Base-by-base conservation (phyloP, 768 basidiomycete genomes). In the Galerina marginata region DNA sequence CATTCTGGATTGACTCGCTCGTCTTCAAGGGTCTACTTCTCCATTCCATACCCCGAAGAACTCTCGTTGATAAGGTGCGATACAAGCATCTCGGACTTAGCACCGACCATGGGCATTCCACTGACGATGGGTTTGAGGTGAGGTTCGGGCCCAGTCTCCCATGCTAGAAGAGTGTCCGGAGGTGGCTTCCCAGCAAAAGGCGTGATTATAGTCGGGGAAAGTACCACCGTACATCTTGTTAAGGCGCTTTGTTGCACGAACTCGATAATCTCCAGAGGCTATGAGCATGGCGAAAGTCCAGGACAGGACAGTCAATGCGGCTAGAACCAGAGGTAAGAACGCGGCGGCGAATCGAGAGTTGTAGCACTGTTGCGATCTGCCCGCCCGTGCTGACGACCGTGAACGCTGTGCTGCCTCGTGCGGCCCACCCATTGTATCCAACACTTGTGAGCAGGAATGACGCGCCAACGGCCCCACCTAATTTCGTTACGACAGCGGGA, bases 391-490 rank as follows among this genome's bases (percentile, higher is more conserved):
- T 69, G 26, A 61, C 20, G 6, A 69, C 63, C 16, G 43, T 46
- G 15, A 69, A 23, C 1, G 59, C 49, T 33, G 52, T 29, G 9
- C 53, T 43, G 2, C 60, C 51, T 14, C 57, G 55, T 12, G 63
- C 67, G 3, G 63, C 65, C 63, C 61, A 66, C 11, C 65, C 67
- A 29, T 69, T 69, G 48, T 63, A 66, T 14, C 57, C 59, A 4
- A 63, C n/a, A 49, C 65, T 66, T 4, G 56, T 61, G 2, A 61
- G 49, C 11, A 65, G 10, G 33, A 59, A 69, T 7, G 67, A 66
- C 16, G 65, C 65, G 4, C 65, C 65, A 20, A 65, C 50, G 15
- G 58, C 52, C 0, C 63, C 67, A 33, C 55, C 59, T 63, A 65
- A 69, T 15, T 51, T 54, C 4, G 53, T 54, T 25, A 54, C 39